Evolutionary conservation across 768 basidiomycete genomes (phyloP).

Genomic region (Epithele typhae): DNA sequence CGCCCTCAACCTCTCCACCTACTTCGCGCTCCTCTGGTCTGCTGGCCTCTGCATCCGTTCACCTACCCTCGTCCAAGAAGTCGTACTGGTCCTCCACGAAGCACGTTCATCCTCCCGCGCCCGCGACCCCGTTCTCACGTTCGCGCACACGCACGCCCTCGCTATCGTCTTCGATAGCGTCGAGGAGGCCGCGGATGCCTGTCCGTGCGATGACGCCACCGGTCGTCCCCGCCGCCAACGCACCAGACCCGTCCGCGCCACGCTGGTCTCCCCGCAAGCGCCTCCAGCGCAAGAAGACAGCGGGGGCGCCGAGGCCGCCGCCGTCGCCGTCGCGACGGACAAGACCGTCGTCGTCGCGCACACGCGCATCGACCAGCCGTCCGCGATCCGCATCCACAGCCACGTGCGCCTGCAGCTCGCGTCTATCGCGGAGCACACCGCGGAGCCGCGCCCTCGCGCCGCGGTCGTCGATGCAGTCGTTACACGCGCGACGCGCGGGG

Average conservation of each 20-base stretch:
- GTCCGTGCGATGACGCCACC: constrained; percentile 62
- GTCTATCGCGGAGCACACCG: constrained; percentile 34
- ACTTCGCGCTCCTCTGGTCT: constrained; percentile 50
- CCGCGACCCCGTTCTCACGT: constrained; percentile 27
- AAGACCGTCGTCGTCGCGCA: constrained; percentile 37
- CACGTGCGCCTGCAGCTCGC: constrained; percentile 61
- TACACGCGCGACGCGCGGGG: constrained; percentile 46
- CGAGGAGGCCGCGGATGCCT: constrained; percentile 63
- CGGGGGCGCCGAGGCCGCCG: background rate
- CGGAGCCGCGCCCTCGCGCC: constrained; percentile 20
- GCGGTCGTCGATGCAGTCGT: constrained; percentile 63
- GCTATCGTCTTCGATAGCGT: constrained; percentile 59
- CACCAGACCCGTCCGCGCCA: constrained; percentile 39
- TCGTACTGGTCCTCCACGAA: constrained; percentile 57
- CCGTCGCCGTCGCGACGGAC: background rate
- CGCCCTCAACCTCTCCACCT: constrained; percentile 35
- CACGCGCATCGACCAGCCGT: constrained; percentile 50
- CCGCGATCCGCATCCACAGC: constrained; percentile 52
- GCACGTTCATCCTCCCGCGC: constrained; percentile 27
- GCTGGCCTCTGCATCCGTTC: constrained; percentile 49
- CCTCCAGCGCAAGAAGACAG: constrained; percentile 14
- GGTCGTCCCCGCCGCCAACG: constrained; percentile 47
- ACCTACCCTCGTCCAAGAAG: constrained; percentile 50
- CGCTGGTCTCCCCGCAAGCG: constrained; percentile 34
- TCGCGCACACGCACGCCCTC: constrained; percentile 53